These are phyloP conservation scores for Phanerochaete sordida DNA, from an alignment of 768 basidiomycete genomes.

Conservation along the genomic window DNA sequence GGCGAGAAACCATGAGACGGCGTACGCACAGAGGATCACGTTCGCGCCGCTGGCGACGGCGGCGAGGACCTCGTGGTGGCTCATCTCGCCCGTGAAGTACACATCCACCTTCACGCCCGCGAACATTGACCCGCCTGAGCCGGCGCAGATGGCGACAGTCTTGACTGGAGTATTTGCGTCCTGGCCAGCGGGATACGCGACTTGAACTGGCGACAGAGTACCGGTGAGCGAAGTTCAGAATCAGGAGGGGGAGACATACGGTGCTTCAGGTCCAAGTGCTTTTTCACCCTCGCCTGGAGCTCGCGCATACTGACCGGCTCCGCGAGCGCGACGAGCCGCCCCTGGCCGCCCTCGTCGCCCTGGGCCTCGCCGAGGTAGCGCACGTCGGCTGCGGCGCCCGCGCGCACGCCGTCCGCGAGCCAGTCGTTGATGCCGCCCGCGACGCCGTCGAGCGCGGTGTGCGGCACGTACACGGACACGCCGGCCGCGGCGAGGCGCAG, in stretches of 20 bases:
- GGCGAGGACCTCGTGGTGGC: conserved; percentile 86
- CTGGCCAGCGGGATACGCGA: conserved; percentile 43
- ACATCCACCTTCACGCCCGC: conserved; percentile 73
- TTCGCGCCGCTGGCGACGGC: conserved; percentile 70
- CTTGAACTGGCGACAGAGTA: conserved; percentile 55
- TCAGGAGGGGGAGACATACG: conserved; percentile 38
- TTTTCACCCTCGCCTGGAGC: conserved; percentile 67
- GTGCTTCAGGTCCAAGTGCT: conserved; percentile 53
- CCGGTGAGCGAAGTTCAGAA: conserved; percentile 9
- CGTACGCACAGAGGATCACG: conserved; percentile 75
- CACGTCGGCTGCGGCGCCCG: conserved; percentile 14
- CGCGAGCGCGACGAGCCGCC: conserved; percentile 62
- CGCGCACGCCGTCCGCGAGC: conserved; percentile 48
- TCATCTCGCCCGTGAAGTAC: conserved; percentile 92
- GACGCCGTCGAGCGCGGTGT: conserved; percentile 84
- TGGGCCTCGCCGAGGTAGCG: conserved; percentile 14
- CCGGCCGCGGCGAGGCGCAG: conserved; percentile 79
- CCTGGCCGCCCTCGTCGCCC: conserved; percentile 47
- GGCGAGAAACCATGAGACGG: neutral
- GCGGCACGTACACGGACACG: conserved; percentile 84
- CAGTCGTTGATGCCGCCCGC: conserved; percentile 89
- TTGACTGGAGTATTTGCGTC: conserved; percentile 20
- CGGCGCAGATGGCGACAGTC: conserved; percentile 89
- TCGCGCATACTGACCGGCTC: conserved; percentile 56
- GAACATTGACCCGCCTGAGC: conserved; percentile 80